Evolutionary conservation across 2,329 filamentous ascomycete genomes (phyloP).

Genomic region (Verticillium longisporum): DNA sequence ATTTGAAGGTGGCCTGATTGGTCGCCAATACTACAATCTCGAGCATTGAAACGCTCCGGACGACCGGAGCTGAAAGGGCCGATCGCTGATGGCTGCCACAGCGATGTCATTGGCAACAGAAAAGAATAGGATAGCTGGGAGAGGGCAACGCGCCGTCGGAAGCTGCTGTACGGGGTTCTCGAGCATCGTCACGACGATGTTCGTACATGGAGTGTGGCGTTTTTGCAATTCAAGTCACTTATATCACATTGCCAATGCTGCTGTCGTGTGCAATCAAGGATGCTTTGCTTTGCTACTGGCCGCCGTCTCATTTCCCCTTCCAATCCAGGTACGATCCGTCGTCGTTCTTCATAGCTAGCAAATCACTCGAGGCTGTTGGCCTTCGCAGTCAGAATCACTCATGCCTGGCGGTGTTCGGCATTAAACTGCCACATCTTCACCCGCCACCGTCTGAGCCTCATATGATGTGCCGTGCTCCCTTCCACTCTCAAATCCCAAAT

Average conservation of each 20-base stretch:
- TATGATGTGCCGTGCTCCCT: no score
- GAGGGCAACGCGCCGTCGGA: not conserved
- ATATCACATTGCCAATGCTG: not conserved
- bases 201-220: not conserved
- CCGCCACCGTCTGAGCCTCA: no score
- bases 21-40: not conserved
- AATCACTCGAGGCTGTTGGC: no score
- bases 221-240: not conserved
- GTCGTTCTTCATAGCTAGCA: no score
- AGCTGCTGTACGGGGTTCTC: not conserved
- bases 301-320: no score
- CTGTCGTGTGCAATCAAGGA: not conserved
- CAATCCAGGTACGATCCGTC: no score
- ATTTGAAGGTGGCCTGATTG: not conserved
- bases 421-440: no score
- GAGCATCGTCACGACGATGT: not conserved
- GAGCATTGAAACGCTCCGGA: not conserved
- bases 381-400: no score
- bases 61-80: not conserved
- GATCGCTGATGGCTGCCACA: not conserved
- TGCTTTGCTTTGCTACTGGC: not conserved
- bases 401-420: no score
- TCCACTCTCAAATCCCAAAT: no score
- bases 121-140: not conserved
- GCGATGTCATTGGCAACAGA: not conserved